Evolutionary conservation across 768 basidiomycete genomes (phyloP), one percentile per base, ranked within the genome.

Genomic region (Leccinellum rugosiceps): DNA sequence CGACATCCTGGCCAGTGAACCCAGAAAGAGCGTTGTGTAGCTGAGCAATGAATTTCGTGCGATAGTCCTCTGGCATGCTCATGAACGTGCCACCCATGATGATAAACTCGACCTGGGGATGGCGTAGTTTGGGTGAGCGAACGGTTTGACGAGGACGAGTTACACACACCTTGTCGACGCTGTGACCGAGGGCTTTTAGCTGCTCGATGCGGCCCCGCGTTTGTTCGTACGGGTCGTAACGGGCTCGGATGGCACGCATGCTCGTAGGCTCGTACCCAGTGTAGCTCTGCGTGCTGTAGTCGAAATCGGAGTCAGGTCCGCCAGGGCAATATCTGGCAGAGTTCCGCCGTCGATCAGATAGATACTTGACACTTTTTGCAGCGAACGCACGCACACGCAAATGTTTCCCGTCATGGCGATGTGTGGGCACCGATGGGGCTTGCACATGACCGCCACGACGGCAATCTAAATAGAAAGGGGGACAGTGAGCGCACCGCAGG

Each of bases 331-430:
- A 98, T 35, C 93, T 94, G 60, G 5, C 11, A n/a, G 38, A 38
- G n/a, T 38, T 31, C 3, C 13, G 13, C 3, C 47, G 59, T 60
- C 57, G 14, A 51, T 38, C 44, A 49, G 60, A 59, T 3, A 48
- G 1, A 51, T 11, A 11, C 11, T 9, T 31, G 3, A 1, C 52
- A 49, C 4, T 13, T 26, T 1, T 32, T 14, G 17, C 41, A 43
- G 23, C 38, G 1, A 41, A 8, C 26, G 34, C 25, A 76, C 89
- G 62, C 73, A 96, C 88, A 99, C 97, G 75, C 97, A 99, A 56
- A 99, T 98, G 67, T 99, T 99, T 28, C 97, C 97, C 0, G 97
- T 99, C 93, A 99, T 97, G 8, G 97, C 97, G 55, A 99, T 98
- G 76, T 99, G 97, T 4, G 97, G 97, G 78, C 97, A 99, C 53